phyloP scores from a whole-genome alignment of 2,329 filamentous ascomycete genomes.

The Xylogone sp. region DNA sequence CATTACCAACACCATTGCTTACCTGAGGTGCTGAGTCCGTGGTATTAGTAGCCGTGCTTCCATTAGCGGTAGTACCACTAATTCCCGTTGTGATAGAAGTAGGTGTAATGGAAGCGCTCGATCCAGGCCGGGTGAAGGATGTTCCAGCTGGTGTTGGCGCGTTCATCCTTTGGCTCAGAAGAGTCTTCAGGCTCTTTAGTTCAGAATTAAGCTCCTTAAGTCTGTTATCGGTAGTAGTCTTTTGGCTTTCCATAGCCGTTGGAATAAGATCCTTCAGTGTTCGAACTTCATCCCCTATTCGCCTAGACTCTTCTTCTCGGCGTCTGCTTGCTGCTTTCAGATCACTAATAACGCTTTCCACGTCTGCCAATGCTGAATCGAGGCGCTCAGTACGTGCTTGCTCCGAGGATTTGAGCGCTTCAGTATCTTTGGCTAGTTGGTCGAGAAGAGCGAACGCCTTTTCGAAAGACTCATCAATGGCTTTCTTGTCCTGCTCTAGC shows the following conservation, averaged over 20 bases:
- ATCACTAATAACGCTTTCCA: slow-evolving; percentile 78
- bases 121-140: slow-evolving; percentile 22
- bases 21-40: slow-evolving; percentile 25
- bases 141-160: slow-evolving; percentile 21
- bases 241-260: slow-evolving; percentile 82
- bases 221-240: slow-evolving; percentile 75
- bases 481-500: slow-evolving; percentile 88
- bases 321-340: slow-evolving; percentile 78
- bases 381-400: slow-evolving; percentile 77
- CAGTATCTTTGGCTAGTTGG: slow-evolving; percentile 86
- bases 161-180: slow-evolving; percentile 65
- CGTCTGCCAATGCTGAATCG: slow-evolving; percentile 75
- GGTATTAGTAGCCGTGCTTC: slow-evolving; percentile 11
- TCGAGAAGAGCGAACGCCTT: slow-evolving; percentile 89
- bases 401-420: slow-evolving; percentile 82
- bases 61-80: slow-evolving; percentile 9
- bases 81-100: slow-evolving; percentile 5
- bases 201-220: slow-evolving; percentile 83
- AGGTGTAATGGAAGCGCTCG: slow-evolving; percentile 7
- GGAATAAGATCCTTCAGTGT: slow-evolving; percentile 81
- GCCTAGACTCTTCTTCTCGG: slow-evolving; percentile 82
- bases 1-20: slow-evolving; percentile 27
- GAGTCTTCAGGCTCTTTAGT: slow-evolving; percentile 85
- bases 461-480: slow-evolving; percentile 90
- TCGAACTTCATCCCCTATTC: slow-evolving; percentile 82